phyloP scores from a whole-genome alignment of 208 protist species.

The Leishmania tarentolae region DNA sequence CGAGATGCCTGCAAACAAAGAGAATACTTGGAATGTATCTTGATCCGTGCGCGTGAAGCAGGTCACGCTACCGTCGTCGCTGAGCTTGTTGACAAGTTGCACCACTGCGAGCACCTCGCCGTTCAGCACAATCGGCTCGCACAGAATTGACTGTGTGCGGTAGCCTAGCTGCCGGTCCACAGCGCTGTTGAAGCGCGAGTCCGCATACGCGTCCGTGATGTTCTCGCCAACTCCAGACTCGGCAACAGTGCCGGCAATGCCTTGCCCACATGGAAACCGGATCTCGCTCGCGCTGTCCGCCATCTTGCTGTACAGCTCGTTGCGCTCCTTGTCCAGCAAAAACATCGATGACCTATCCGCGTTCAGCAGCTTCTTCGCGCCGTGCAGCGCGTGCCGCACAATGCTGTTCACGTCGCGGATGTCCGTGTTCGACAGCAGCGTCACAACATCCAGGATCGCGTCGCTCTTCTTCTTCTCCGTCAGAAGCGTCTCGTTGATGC shows the following conservation, averaged over 20 bases:
- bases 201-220: conserved; percentile 75
- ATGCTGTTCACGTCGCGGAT: conserved; percentile 77
- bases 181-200: conserved; percentile 73
- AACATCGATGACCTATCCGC: conserved; percentile 79
- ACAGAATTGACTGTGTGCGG: conserved; percentile 77
- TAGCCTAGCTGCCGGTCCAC: conserved; percentile 83
- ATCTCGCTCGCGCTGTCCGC: conserved; percentile 80
- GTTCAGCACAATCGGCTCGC: conserved; percentile 82
- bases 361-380: conserved; percentile 71
- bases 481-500: conserved; percentile 65
- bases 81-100: conserved; percentile 87
- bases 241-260: conserved; percentile 81
- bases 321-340: conserved; percentile 82
- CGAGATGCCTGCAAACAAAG: conserved; percentile 83
- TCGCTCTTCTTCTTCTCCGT: conserved; percentile 73
- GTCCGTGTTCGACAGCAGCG: conserved; percentile 73
- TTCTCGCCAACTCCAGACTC: conserved; percentile 66
- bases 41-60: conserved; percentile 55
- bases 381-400: conserved; percentile 66
- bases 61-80: conserved; percentile 46
- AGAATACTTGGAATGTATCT: conserved; percentile 79
- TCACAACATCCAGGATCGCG: conserved; percentile 73
- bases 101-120: conserved; percentile 86
- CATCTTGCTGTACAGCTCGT: conserved; percentile 77
- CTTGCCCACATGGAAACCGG: conserved; percentile 69